These are phyloP conservation scores for Salix brachista DNA, from an alignment of 345 rosid species.

Conservation along the genomic window DNA sequence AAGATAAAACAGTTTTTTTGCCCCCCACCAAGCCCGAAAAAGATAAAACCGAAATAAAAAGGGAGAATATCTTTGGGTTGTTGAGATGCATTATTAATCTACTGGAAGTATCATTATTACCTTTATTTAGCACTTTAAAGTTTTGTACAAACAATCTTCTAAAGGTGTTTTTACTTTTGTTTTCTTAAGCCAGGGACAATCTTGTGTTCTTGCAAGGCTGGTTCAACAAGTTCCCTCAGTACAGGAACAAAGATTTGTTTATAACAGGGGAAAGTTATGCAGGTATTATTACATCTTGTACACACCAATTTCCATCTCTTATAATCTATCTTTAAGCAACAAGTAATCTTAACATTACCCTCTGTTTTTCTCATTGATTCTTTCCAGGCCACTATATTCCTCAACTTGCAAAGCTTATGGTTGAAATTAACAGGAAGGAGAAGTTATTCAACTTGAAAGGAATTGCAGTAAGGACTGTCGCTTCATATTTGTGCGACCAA, in stretches of 20 bases:
- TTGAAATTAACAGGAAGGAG: constrained; percentile 61
- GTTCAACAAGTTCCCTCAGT: constrained; percentile 82
- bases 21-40: neutral
- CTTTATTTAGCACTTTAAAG: constrained; percentile 1
- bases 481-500: neutral
- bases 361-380: neutral
- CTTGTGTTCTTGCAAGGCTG: constrained; percentile 80
- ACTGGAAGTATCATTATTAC: neutral
- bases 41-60: too few relatives aligned
- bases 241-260: constrained; percentile 73
- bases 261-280: constrained; percentile 97
- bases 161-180: constrained; percentile 27
- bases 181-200: constrained; percentile 79
- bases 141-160: constrained; percentile 7
- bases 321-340: neutral
- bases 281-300: constrained; percentile 35
- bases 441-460: constrained; percentile 78
- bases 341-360: neutral
- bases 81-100: neutral
- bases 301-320: neutral
- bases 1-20: constrained; percentile 15
- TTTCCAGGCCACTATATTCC: constrained; percentile 84
- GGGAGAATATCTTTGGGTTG: neutral
- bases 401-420: constrained; percentile 78
- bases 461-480: constrained; percentile 61